A percentile compares a stretch with the other conserved stretches of the same genome.
phyloP scores from a whole-genome alignment of 192 early-diverging fungal species.

The Ramicandelaber brevisporus region DNA sequence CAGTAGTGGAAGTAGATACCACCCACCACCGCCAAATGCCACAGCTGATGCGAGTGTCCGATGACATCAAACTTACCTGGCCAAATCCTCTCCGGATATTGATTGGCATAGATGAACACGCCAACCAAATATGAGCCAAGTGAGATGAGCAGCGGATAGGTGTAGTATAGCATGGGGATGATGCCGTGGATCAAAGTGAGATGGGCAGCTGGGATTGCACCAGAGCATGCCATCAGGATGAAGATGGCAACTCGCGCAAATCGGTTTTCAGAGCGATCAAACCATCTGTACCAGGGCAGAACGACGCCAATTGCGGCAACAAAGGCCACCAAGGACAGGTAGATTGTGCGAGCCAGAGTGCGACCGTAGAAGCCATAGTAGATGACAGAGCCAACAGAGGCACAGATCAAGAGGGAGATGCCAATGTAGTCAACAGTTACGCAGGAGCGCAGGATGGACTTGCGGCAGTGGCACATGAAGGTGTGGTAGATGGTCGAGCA shows the following conservation, averaged over 20 bases:
- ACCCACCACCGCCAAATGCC: conserved; percentile 31
- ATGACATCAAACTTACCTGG: conserved; percentile 28
- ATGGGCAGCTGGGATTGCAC: conserved; percentile 21
- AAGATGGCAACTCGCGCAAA: conserved; percentile 23
- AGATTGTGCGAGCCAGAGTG: conserved; percentile 8
- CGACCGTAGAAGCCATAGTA: conserved; percentile 33
- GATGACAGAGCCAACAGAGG: conserved; percentile 24
- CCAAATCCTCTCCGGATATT: conserved; percentile 30
- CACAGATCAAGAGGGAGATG: conserved; percentile 30
- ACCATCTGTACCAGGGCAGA: conserved; percentile 24
- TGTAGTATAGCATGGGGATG: conserved; percentile 13
- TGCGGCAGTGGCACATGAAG: conserved; percentile 26
- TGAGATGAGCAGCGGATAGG: conserved; percentile 18
- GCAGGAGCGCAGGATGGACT: conserved; percentile 20
- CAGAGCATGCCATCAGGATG: conserved; percentile 19
- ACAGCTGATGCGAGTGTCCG: conserved; percentile 31
- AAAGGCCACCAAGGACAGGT: conserved; percentile 20
- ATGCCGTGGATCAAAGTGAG: conserved; percentile 17
- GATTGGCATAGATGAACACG: conserved; percentile 32
- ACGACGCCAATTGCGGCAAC: conserved; percentile 21
- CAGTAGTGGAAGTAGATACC: conserved; percentile 35
- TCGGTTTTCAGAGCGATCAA: conserved; percentile 19
- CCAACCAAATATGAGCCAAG: conserved; percentile 23
- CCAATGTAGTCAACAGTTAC: conserved; percentile 36
- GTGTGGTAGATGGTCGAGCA: conserved; percentile 33